A percentile compares a stretch with the other conserved stretches of the same genome.
Conservation (phyloP, 148 eudicot genomes). For the Rhododendron molle region DNA sequence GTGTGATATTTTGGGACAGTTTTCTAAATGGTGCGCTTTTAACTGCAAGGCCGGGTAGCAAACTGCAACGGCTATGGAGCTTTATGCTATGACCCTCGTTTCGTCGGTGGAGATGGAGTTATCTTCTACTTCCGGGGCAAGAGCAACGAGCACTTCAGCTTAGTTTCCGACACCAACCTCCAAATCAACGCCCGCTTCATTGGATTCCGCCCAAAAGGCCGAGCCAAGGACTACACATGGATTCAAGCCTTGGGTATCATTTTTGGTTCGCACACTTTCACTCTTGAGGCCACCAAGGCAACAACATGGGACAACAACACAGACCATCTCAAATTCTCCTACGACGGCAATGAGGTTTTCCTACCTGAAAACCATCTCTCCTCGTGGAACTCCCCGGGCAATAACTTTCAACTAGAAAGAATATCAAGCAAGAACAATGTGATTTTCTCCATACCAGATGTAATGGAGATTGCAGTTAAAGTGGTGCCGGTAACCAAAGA, state of each 20-base stretch:
- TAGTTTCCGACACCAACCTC: conserved; percentile 30
- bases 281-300: conserved; percentile 31
- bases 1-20: not conserved
- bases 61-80: conserved; percentile 35
- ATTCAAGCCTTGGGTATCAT: conserved; percentile 36
- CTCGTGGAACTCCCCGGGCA: conserved; percentile 7
- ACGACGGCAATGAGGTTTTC: conserved; percentile 11
- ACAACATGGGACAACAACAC: conserved; percentile 19
- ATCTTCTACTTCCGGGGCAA: conserved; percentile 38
- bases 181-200: conserved; percentile 46
- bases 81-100: conserved; percentile 38
- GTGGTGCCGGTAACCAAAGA: conserved; percentile 19
- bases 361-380: not conserved
- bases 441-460: not conserved
- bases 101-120: conserved; percentile 36
- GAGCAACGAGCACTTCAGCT: conserved; percentile 30
- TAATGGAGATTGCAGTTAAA: conserved; percentile 8
- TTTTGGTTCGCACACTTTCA: conserved; percentile 21
- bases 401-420: not conserved
- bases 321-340: conserved; percentile 32
- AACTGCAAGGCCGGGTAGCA: conserved; percentile 4
- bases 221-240: conserved; percentile 40
- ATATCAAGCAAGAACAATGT: conserved; percentile 5
- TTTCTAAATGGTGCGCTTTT: not conserved
- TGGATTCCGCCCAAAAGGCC: conserved; percentile 30